Evolutionary conservation across 2,329 filamentous ascomycete species (phyloP).

Genomic region (Ophiostoma sp.): DNA sequence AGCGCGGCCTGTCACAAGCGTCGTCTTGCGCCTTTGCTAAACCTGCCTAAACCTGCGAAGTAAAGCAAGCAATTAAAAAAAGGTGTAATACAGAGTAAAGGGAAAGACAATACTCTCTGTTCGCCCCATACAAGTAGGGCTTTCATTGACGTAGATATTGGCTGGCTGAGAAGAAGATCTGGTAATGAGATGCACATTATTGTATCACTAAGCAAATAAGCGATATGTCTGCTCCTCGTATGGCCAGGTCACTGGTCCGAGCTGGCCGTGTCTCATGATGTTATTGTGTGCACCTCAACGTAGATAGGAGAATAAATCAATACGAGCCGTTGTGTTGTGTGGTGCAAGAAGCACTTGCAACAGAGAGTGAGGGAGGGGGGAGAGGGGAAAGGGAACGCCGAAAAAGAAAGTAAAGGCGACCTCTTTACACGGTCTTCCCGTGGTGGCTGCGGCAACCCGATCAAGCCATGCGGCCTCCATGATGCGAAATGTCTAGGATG

Average conservation of each 20-base stretch:
- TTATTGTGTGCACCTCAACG: neutral
- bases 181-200: neutral
- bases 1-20: neutral
- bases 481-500: neutral
- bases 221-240: neutral
- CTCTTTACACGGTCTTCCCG: neutral
- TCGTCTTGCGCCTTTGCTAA: neutral
- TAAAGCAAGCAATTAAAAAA: neutral
- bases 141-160: conserved; percentile 6
- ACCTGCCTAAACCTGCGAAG: no score
- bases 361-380: neutral
- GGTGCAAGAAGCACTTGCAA: neutral
- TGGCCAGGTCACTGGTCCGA: neutral
- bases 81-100: no score
- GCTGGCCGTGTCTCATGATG: neutral
- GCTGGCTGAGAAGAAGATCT: neutral
- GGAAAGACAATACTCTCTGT: neutral
- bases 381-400: neutral
- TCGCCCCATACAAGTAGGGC: neutral
- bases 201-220: neutral
- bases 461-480: conserved; percentile 10
- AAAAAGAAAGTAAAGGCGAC: neutral
- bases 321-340: neutral
- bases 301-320: neutral
- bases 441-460: conserved; percentile 3